Evolutionary conservation across 768 basidiomycete genomes (phyloP).

Genomic region (Tylopilus plumbeoviolaceoides): DNA sequence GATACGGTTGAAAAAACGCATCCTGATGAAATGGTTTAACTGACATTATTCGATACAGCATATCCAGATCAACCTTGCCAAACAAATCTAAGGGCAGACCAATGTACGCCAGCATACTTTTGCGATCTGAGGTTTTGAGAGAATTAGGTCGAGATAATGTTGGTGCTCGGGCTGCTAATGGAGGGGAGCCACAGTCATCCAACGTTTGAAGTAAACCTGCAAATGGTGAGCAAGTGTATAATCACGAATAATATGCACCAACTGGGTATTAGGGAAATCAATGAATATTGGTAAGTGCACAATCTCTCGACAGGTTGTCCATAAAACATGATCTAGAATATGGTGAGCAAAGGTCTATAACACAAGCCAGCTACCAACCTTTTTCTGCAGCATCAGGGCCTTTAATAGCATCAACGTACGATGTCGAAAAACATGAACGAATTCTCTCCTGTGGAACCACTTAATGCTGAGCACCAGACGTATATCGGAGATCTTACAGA

Average conservation of each 20-base stretch:
- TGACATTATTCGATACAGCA: neutral
- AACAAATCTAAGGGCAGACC: conserved; percentile 95
- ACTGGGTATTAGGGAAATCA: conserved; percentile 93
- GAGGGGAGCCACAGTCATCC: conserved; percentile 89
- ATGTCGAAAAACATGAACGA: conserved; percentile 92
- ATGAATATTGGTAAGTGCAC: conserved; percentile 96
- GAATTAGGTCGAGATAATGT: conserved; percentile 72
- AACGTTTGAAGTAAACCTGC: conserved; percentile 82
- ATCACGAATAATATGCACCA: neutral
- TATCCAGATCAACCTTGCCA: conserved; percentile 56
- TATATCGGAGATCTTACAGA: conserved; percentile 42
- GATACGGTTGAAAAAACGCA: conserved; percentile 96
- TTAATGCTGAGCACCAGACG: neutral
- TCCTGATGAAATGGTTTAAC: conserved; percentile 44
- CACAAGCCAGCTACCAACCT: conserved; percentile 45
- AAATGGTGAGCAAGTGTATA: conserved; percentile 3
- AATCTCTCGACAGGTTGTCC: conserved; percentile 94
- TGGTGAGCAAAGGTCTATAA: conserved; percentile 8
- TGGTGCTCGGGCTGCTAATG: conserved; percentile 57
- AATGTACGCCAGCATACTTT: conserved; percentile 86
- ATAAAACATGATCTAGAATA: conserved; percentile 84
- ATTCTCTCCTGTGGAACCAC: conserved; percentile 60
- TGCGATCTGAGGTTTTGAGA: conserved; percentile 82
- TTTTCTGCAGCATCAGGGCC: conserved; percentile 88
- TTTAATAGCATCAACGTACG: conserved; percentile 92